Base-by-base conservation (phyloP, 2,329 filamentous ascomycete species). In the Alternaria sp. region DNA sequence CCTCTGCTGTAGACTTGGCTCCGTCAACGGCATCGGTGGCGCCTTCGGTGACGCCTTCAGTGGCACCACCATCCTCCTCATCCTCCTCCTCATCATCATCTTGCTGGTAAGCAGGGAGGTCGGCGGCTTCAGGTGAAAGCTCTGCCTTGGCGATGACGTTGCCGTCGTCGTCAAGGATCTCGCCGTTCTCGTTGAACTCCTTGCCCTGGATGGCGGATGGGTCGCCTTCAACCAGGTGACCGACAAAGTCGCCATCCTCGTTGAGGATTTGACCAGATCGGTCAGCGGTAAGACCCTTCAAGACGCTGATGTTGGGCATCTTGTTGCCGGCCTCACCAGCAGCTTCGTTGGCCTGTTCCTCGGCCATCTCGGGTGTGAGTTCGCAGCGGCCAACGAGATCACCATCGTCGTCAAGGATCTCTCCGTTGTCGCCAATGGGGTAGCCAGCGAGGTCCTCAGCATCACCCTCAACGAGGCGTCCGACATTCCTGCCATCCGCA, bases 401-500 rank as follows among this genome's bases (percentile, higher is more conserved):
- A 25, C 85, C 85, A 62, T 85, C 82, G 43, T 86, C 83, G 59
- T 86, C 83, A 25, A 86, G 80, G 30, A 87, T 86, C 67, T 86
- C 84, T 59, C 85, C 85, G 14, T 85, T 79, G 38, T 85, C 81
- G 58, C 84, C 84, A 59, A 85, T 84, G 16, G 77, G 78, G 70
- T 85, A 85, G 36, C 84, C 84, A 51, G 76, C 80, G 46, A 85
- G 82, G 62, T 85, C 83, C 70, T 85, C 83, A 22, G 83, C 83
- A 58, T 85, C 83, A 60, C 83, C 84, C 69, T 85, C 84, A 30
- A 81, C 81, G 43, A 85, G 81, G 51, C 79, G 79, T 56, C 82
- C 84, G 54, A 85, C 74, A 4, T 78, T 69, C 52, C 84, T 83
- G 67, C 84, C 84, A 32, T 85, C 81, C 53, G 79, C 74, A 68